Percentiles rank a stretch among this genome's conserved stretches.
Evolutionary conservation across 495 filamentous ascomycete genomes (phyloP).

Genomic region (Penicillium canariense): DNA sequence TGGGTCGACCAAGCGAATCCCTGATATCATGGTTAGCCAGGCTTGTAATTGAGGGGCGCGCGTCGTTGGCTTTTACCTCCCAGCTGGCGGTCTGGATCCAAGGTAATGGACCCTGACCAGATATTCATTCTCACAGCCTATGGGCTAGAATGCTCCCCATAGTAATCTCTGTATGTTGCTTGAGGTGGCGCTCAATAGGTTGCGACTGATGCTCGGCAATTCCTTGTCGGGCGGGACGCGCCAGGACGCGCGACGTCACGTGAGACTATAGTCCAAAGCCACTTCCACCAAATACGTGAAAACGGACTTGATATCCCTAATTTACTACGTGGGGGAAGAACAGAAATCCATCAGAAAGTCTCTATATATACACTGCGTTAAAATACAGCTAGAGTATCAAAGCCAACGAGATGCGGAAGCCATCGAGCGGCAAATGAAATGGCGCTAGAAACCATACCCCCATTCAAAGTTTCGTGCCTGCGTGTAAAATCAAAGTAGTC

Average conservation of each 20-base stretch:
- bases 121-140: slow-evolving; percentile 33
- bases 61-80: slow-evolving; percentile 29
- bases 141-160: background rate
- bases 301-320: background rate
- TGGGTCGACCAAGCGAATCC: slow-evolving; percentile 38
- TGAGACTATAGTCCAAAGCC: background rate
- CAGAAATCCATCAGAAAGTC: slow-evolving; percentile 1
- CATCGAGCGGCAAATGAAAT: slow-evolving; percentile 15
- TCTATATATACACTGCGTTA: slow-evolving; percentile 29
- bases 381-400: slow-evolving; percentile 25
- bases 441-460: slow-evolving; percentile 8
- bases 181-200: slow-evolving; percentile 1
- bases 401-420: slow-evolving; percentile 18
- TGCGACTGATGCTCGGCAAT: background rate
- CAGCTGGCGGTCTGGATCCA: slow-evolving; percentile 31
- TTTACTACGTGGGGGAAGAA: background rate
- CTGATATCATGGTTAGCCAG: slow-evolving; percentile 25
- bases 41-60: slow-evolving; percentile 4
- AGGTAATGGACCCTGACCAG: slow-evolving; percentile 37
- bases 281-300: too few relatives aligned
- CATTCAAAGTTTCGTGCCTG: slow-evolving; percentile 18
- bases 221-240: background rate
- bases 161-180: slow-evolving; percentile 5
- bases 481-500: slow-evolving; percentile 18
- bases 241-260: slow-evolving; percentile 8